Evolutionary conservation across 176 grass and related monocot genomes (phyloP).

Genomic region (Carex parvula): DNA sequence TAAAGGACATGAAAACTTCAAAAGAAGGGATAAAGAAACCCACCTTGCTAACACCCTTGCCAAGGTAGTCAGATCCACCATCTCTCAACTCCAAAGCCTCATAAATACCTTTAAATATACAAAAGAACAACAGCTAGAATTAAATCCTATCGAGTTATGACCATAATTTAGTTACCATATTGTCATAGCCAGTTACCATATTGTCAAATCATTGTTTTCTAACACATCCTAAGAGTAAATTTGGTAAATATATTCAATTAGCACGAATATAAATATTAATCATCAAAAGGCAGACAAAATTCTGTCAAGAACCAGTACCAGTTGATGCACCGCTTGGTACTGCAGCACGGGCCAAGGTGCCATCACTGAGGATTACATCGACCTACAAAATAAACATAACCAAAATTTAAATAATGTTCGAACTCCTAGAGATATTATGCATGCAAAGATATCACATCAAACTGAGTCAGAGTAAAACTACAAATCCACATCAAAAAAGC

Average conservation of each 20-base stretch:
- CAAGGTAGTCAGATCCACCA: constrained; percentile 92
- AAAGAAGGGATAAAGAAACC: not conserved
- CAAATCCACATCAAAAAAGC: not conserved
- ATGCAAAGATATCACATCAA: not conserved
- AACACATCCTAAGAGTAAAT: not conserved
- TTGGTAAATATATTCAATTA: not conserved
- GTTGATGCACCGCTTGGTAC: constrained; percentile 93
- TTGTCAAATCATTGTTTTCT: not conserved
- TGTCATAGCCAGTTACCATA: not conserved
- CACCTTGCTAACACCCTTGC: constrained; percentile 92
- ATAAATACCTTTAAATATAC: constrained; percentile 49
- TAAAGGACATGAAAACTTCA: constrained; percentile 3
- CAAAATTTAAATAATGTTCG: not conserved
- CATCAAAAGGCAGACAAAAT: not conserved
- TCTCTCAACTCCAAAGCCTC: constrained; percentile 95
- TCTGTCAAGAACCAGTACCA: constrained; percentile 36
- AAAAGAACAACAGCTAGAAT: not conserved
- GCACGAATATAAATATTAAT: not conserved
- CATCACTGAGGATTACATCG: constrained; percentile 53
- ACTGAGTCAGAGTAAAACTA: not conserved
- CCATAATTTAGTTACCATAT: not conserved
- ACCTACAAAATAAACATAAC: constrained; percentile 32
- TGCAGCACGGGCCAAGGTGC: constrained; percentile 62
- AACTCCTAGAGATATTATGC: not conserved
- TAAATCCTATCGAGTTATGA: not conserved